These are phyloP conservation scores for Paraurostyla sp. DNA, from an alignment of 73 alveolate genomes.

Conservation along the genomic window DNA sequence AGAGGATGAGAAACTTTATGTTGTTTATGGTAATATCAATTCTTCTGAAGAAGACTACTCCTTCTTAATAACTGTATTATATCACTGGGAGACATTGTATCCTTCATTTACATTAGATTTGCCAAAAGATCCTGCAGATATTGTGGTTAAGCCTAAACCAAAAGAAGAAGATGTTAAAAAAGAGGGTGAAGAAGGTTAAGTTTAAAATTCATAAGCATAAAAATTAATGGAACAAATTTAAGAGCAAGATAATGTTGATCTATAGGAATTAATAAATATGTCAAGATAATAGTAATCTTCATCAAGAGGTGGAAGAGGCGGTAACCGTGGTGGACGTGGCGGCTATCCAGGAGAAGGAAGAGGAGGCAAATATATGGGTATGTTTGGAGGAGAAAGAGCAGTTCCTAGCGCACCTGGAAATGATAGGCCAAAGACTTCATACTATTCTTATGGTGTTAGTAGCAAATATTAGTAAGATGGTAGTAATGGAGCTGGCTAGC, in stretches of 20 bases:
- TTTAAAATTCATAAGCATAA: conserved; percentile 14
- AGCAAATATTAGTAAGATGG: no score
- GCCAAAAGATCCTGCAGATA: conserved; percentile 54
- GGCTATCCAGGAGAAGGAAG: conserved; percentile 24
- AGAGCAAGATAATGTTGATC: conserved; percentile 34
- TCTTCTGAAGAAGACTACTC: conserved; percentile 73
- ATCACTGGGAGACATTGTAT: conserved; percentile 73
- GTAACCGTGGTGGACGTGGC: conserved; percentile 26
- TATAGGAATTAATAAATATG: conserved; percentile 26
- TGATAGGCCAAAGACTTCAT: no score
- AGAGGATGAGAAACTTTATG: conserved; percentile 51
- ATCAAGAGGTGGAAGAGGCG: conserved; percentile 6
- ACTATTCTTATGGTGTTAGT: no score
- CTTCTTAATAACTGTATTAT: conserved; percentile 69
- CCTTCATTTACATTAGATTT: conserved; percentile 36
- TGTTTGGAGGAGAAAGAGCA: not conserved
- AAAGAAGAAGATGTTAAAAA: conserved; percentile 50
- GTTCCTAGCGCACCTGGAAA: no score
- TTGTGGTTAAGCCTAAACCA: conserved; percentile 39
- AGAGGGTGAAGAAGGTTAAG: conserved; percentile 23
- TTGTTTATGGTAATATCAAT: conserved; percentile 66
- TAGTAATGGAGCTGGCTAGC: no score
- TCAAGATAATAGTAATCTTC: not conserved
- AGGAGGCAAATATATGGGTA: not conserved
- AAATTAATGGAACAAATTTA: not conserved